Percentiles rank a stretch among this genome's conserved stretches.
Evolutionary conservation across 2,329 filamentous ascomycete species (phyloP).

Genomic region (Aspergillus luchuensis): DNA sequence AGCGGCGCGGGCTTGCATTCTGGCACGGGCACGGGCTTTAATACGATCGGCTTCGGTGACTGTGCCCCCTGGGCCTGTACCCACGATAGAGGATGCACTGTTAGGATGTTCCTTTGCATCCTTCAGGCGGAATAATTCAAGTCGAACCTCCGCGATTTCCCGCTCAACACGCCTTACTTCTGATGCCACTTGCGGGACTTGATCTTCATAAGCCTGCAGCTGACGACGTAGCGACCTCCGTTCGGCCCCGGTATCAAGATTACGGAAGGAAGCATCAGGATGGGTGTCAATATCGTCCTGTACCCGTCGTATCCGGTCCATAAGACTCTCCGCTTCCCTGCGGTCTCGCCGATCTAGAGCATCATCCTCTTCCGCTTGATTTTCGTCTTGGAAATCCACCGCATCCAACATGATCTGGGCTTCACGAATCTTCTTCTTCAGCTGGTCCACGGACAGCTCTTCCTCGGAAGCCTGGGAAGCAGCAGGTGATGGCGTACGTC

Average conservation of each 20-base stretch:
- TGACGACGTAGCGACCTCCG: constrained; percentile 83
- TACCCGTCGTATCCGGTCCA: constrained; percentile 83
- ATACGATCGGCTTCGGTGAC: constrained; percentile 93
- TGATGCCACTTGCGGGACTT: constrained; percentile 87
- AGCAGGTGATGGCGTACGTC: constrained; percentile 75
- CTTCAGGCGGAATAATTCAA: constrained; percentile 90
- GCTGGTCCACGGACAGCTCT: constrained; percentile 80
- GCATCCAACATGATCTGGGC: constrained; percentile 93
- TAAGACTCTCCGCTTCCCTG: constrained; percentile 89
- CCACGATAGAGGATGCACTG: constrained; percentile 77
- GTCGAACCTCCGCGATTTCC: constrained; percentile 83
- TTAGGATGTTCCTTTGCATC: constrained; percentile 90
- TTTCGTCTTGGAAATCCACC: constrained; percentile 94
- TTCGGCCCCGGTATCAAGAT: constrained; percentile 84
- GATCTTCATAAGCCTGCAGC: constrained; percentile 83
- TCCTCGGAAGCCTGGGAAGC: constrained; percentile 70
- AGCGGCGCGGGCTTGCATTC: constrained; percentile 97
- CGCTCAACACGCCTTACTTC: constrained; percentile 89
- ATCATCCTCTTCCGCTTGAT: constrained; percentile 85
- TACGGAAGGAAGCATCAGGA: constrained; percentile 71
- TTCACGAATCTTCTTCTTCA: constrained; percentile 90
- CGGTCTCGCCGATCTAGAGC: constrained; percentile 86
- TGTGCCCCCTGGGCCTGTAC: constrained; percentile 85
- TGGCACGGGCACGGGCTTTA: constrained; percentile 91
- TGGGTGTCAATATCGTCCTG: constrained; percentile 95